These are phyloP conservation scores for Nicotiana undulata DNA, from an alignment of 257 asterid species.

Conservation along the genomic window DNA sequence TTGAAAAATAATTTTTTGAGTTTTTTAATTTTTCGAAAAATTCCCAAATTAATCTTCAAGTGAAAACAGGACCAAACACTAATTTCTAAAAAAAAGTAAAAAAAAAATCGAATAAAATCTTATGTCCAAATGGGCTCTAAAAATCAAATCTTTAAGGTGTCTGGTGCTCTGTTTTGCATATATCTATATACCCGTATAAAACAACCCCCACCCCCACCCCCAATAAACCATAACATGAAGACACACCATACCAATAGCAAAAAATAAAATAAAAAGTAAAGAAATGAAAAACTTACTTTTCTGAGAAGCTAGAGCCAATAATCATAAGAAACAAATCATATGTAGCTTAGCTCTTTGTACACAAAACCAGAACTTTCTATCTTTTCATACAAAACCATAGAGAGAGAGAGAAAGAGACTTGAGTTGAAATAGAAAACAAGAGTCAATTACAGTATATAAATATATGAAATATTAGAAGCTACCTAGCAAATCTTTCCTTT, in stretches of 20 bases:
- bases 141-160: not conserved
- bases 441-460: not conserved
- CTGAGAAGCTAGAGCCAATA: constrained; percentile 2
- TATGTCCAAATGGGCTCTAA: too few relatives aligned
- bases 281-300: not conserved
- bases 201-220: not conserved
- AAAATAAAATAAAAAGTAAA: not conserved
- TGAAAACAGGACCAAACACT: too few relatives aligned
- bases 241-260: not conserved
- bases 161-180: not conserved
- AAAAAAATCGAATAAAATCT: too few relatives aligned
- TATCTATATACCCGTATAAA: not conserved
- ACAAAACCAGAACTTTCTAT: not conserved
- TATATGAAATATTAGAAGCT: not conserved
- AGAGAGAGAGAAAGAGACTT: not conserved
- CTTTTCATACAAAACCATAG: not conserved
- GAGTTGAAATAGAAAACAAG: not conserved
- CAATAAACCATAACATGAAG: not conserved
- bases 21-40: too few relatives aligned
- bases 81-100: too few relatives aligned
- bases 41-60: too few relatives aligned
- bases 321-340: not conserved
- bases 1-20: too few relatives aligned
- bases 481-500: not conserved
- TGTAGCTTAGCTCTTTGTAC: not conserved